phyloP scores from a whole-genome alignment of 2,329 filamentous ascomycete genomes.

The Dothistroma pini region DNA sequence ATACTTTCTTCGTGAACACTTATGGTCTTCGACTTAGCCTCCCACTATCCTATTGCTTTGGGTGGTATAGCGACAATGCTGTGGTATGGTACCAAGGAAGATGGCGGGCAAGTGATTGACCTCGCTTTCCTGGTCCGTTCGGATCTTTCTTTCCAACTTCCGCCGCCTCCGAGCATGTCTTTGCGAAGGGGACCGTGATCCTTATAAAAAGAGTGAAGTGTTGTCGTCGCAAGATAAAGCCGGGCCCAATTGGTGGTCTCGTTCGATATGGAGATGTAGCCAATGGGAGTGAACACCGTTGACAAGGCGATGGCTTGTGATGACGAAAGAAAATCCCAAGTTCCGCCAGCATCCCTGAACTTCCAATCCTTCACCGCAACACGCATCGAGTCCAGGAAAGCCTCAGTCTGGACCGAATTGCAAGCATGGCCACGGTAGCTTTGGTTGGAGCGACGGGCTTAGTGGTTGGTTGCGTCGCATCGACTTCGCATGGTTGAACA shows the following conservation, averaged over 20 bases:
- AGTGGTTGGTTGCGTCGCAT: constrained; percentile 40
- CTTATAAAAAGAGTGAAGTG: background rate
- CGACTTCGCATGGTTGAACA: background rate
- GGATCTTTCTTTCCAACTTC: background rate
- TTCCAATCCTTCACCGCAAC: background rate
- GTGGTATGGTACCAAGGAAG: background rate
- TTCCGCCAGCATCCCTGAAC: background rate
- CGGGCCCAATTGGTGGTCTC: background rate
- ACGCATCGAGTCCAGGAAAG: background rate
- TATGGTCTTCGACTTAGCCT: no score
- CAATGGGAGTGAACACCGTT: background rate
- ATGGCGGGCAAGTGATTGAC: background rate
- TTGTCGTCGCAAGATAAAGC: background rate
- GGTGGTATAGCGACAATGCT: background rate
- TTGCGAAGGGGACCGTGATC: background rate
- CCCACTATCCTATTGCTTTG: no score
- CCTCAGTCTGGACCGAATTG: background rate
- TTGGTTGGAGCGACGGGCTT: constrained; percentile 65
- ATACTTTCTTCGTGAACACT: no score
- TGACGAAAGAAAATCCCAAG: background rate
- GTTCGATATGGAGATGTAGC: background rate
- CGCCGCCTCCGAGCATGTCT: background rate
- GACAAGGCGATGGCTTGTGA: background rate
- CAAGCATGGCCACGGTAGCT: constrained; percentile 47
- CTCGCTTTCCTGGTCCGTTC: background rate